Base-by-base conservation (phyloP, 1,284 basidiomycete species). In the Ceratobasidium sp. region DNA sequence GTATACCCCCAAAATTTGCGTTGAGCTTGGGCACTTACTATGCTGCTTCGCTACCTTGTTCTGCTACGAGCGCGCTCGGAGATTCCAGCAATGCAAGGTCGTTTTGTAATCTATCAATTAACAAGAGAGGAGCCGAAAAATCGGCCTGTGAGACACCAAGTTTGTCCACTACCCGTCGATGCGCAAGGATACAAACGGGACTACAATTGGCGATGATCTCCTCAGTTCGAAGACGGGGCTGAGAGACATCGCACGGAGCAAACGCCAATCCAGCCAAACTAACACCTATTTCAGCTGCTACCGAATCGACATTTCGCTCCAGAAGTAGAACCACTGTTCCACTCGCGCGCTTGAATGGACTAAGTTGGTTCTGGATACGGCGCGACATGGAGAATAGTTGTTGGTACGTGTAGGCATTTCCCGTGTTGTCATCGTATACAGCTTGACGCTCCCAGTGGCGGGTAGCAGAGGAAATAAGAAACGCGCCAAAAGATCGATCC, bases 281-380 rank as follows among this genome's bases (percentile, higher is more conserved):
- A 47, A 66, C 64, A 31, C 45, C 64, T 13, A 66, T 66, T 28
- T 66, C 47, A 4, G 31, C 64, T 10, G 64, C 64, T 11, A 66
- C 20, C 1, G 49, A 26, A 20, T 66, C 28, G 17, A 65, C 49
- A 8, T 26, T 51, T 33, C 47, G 64, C 10, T 33, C 39, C 20
- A 51, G 8, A 3, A 66, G 33, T n/a, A 66, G 28, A 17, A 66
- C 33, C 15, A 66, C 64, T 2, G 26, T 28, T 10, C 47, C 64
- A 13, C 26, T 37, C 15, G 8, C 5, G 7, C 28, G 28, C 20
- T 35, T 66, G 47, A 33, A 66, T 11, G 64, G 31, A 11, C 13
- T 6, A 17, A 66, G 28, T n/a, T 23, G 64, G 15, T 49, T 6
- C 31, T 66, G 64, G 31, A 66, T 66, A 23, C n/a, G 11, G 17